phyloP scores from a whole-genome alignment of 2,329 filamentous ascomycete species.

The Cladophialophora psammophila region DNA sequence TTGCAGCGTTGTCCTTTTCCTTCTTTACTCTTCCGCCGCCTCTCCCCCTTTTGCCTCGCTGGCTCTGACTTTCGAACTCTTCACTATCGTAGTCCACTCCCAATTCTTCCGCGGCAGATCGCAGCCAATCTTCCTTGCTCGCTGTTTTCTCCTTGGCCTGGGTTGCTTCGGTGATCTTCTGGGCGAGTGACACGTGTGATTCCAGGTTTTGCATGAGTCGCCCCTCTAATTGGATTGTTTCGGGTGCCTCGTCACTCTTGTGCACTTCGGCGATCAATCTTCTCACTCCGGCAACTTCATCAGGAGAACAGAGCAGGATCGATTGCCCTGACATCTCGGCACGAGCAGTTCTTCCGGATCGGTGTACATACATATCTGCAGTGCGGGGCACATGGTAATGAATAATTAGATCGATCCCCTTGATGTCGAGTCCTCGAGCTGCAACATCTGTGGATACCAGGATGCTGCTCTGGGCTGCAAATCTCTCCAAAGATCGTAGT shows the following conservation, averaged over 20 bases:
- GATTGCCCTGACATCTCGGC: slow-evolving; percentile 79
- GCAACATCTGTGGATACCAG: slow-evolving; percentile 94
- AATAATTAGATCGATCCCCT: slow-evolving; percentile 83
- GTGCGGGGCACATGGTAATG: slow-evolving; percentile 95
- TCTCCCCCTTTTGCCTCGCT: slow-evolving; percentile 68
- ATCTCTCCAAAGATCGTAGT: slow-evolving; percentile 88
- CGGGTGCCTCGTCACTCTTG: slow-evolving; percentile 50
- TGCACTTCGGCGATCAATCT: slow-evolving; percentile 90
- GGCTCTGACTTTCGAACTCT: slow-evolving; percentile 72
- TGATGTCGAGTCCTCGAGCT: slow-evolving; percentile 91
- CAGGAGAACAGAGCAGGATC: slow-evolving; percentile 86
- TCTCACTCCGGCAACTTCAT: slow-evolving; percentile 85
- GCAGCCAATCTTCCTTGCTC: slow-evolving; percentile 84
- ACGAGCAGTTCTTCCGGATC: slow-evolving; percentile 91
- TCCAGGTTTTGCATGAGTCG: slow-evolving; percentile 78
- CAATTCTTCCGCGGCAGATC: slow-evolving; percentile 84
- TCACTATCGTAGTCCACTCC: slow-evolving; percentile 94
- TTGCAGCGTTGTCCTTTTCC: slow-evolving; percentile 68
- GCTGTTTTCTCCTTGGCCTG: slow-evolving; percentile 87
- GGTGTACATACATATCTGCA: slow-evolving; percentile 93
- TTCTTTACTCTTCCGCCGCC: slow-evolving; percentile 78
- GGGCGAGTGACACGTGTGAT: slow-evolving; percentile 79
- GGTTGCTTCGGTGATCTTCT: slow-evolving; percentile 80
- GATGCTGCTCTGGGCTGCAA: slow-evolving; percentile 71
- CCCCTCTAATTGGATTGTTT: slow-evolving; percentile 81